Base-by-base conservation (phyloP, 1,139 yeast species). In the Debaryomycetaceae sp. region DNA sequence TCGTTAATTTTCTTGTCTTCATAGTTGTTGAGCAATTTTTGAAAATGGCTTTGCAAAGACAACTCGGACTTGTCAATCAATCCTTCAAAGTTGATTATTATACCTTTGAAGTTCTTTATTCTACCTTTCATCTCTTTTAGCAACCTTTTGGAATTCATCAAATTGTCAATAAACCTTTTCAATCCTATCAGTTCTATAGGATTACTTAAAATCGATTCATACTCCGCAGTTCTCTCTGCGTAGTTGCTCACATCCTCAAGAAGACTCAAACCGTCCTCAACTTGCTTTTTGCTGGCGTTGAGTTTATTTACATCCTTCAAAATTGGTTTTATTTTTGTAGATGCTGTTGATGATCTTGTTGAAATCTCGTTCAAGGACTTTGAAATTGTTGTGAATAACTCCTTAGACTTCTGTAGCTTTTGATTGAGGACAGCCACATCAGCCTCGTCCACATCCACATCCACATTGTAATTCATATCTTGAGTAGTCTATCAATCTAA, bases 351-450 rank as follows among this genome's bases (percentile, higher is more conserved):
- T 4, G 95, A 78, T 42, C 81, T 80, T 31, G 62, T 63, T 3
- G 87, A 76, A 39, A 90, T 78, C 41, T 68, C 72, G 39, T 64
- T 66, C 35, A 90, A 66, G 1, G 89, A 81, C 35, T 68, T 63
- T 14, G 81, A 72, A 45, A 90, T 82, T 41, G 77, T 68, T 4
- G 66, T 62, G 24, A 90, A 79, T 36, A 89, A 63, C 17, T 73
- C 75, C 39, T 77, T 76, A 6, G 90, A 80, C 46, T 79, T 76
- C 42, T 74, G 64, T 34, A 90, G 69, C 45, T 87, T 84, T 57
- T 87, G 95, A 46, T 87, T 87, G 37, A 90, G 72, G 7, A 90
- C 90, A 3, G 89, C 83, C 40, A 88, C 83, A 55, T 89, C 97
- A 3, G 95, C 91, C 60, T 87, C 95, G 57, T 87, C 95, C 1